A percentile compares a stretch with the other conserved stretches of the same genome.
Evolutionary conservation across 2,329 filamentous ascomycete genomes (phyloP).

Genomic region (Mycosphaerella sp.): DNA sequence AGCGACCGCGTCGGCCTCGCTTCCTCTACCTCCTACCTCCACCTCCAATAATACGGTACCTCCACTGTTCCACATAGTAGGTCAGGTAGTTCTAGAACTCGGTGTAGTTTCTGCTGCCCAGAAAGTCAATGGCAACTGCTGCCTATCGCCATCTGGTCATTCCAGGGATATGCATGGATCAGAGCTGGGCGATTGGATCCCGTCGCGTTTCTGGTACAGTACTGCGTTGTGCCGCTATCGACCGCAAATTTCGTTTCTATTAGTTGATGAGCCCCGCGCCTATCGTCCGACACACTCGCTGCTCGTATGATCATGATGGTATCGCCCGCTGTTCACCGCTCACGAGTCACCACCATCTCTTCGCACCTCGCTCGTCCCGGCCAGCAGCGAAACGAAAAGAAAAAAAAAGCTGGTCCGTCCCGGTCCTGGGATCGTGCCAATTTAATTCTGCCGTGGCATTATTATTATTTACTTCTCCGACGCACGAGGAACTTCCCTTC

Average conservation of each 20-base stretch:
- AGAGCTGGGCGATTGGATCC: background rate
- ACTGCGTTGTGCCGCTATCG: background rate
- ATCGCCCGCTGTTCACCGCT: conserved; percentile 6
- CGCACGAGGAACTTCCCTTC: conserved; percentile 6
- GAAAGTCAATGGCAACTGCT: conserved; percentile 2
- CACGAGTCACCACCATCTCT: background rate
- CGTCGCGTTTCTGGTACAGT: background rate
- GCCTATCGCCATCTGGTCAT: conserved; percentile 5
- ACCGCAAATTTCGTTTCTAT: conserved; percentile 9
- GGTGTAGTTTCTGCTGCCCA: background rate
- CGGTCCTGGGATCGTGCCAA: background rate
- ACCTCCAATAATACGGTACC: too few species aligned
- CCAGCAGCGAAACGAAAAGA: background rate
- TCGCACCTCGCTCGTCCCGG: too few species aligned
- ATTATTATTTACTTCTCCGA: background rate
- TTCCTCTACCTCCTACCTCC: too few species aligned
- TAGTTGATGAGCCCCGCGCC: conserved; percentile 9
- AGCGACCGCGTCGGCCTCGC: too few species aligned
- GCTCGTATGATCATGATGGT: conserved; percentile 1
- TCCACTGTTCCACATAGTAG: too few species aligned
- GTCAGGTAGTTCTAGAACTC: too few species aligned
- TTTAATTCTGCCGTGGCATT: background rate
- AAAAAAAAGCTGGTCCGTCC: background rate
- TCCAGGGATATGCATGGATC: conserved; percentile 2
- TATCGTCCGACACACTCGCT: conserved; percentile 2